Base-by-base conservation (phyloP, 2,329 filamentous ascomycete genomes). In the Calonectria fujianensis region DNA sequence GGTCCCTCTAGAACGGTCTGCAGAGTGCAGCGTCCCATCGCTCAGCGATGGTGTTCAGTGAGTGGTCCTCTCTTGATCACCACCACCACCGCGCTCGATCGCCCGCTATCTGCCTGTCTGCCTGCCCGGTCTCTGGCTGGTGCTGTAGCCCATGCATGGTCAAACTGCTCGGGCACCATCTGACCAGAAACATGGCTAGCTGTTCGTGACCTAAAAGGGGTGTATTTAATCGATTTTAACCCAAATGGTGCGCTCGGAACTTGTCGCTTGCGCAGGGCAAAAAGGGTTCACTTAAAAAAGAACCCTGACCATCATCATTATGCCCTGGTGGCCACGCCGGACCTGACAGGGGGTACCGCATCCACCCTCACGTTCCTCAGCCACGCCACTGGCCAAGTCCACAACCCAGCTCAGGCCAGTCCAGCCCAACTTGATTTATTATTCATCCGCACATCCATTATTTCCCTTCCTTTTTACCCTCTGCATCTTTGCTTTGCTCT, bases 361-460 rank as follows among this genome's bases (percentile, higher is more conserved):
- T 41, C 45, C 63, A 68, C 64, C 35, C 63, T 65, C 71, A 54
- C 50, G 45, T 64, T 57, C 66, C 57, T 69, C 27, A 27, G 35
- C 65, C 66, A 73, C 57, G 66, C 71, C 71, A 73, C 71, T 59
- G 35, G 35, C 71, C 71, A 63, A 63, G 54, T 39, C 67, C 67
- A 71, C 69, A 74, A 66, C 72, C 67, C 66, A 73, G 67, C 27
- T 14, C 57, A 31, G 51, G 20, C 45, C 68, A 73, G 52, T 59
- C 65, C 70, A 73, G 72, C 70, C 66, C 59, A 69, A 27, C 45
- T 54, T 50, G 72, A 41, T 74, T 74, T 70, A 70, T 74, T 74
- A 74, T 74, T 74, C 72, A 74, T 74, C 72, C 61, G 20, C 71
- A 45, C 45, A 57, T 61, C 54, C 57, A 68, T 54, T 63, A 69